These are phyloP conservation scores for Umbilicus rupestris DNA, from an alignment of 164 flowering plant genomes.

Conservation along the genomic window DNA sequence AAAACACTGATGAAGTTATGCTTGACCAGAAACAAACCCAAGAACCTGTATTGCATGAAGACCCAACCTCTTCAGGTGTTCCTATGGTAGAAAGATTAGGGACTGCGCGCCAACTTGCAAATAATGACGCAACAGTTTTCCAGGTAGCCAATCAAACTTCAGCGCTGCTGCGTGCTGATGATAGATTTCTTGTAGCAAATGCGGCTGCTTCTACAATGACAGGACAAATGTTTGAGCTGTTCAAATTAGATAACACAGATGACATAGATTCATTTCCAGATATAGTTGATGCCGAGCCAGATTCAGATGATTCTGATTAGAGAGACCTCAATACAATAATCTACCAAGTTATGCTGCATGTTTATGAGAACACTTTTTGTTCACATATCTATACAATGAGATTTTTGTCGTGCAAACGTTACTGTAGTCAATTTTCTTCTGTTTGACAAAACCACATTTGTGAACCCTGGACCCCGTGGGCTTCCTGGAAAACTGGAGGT, in stretches of 20 bases:
- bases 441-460: too few species aligned
- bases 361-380: too few species aligned
- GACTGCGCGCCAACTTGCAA: neutral
- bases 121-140: constrained; percentile 1
- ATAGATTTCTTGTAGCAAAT: neutral
- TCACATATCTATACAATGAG: too few species aligned
- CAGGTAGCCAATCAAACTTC: constrained; percentile 6
- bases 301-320: constrained; percentile 31
- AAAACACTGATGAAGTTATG: constrained; percentile 19
- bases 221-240: constrained; percentile 10
- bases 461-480: too few species aligned
- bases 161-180: neutral
- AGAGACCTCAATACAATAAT: neutral
- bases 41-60: constrained; percentile 11
- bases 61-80: neutral
- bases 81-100: neutral
- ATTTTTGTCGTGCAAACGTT: too few species aligned
- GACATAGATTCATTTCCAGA: constrained; percentile 45
- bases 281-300: constrained; percentile 55
- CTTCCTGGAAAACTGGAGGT: too few species aligned
- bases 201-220: constrained; percentile 4
- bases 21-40: constrained; percentile 15
- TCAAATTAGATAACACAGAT: constrained; percentile 19
- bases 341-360: too few species aligned
- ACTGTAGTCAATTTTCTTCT: too few species aligned